Conservation (phyloP, 1,139 yeast species). For the Taphrina wiesneri region DNA sequence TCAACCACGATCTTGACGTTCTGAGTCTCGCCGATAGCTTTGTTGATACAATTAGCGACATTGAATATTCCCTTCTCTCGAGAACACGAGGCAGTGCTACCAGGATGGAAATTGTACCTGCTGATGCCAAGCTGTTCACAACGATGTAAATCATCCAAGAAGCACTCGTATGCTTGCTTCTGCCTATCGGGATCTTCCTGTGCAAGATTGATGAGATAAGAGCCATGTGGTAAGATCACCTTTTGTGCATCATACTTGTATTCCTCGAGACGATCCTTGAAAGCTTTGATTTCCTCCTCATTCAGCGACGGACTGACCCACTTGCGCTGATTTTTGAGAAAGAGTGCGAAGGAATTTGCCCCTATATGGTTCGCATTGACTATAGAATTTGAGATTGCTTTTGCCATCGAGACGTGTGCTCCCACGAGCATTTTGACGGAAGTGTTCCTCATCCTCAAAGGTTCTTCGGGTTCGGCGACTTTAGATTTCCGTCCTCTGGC, state of each 20-base stretch:
- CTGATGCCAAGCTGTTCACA: conserved; percentile 87
- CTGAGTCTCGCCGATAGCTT: conserved; percentile 68
- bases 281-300: conserved; percentile 64
- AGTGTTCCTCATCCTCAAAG: conserved; percentile 14
- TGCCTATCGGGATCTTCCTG: conserved; percentile 84
- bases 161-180: conserved; percentile 71
- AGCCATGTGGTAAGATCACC: conserved; percentile 86
- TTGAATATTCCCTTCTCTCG: conserved; percentile 63
- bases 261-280: conserved; percentile 61
- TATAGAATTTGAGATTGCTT: conserved; percentile 68
- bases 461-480: conserved; percentile 22
- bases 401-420: conserved; percentile 59
- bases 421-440: conserved; percentile 52
- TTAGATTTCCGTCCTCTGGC: conserved; percentile 7
- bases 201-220: conserved; percentile 87
- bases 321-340: conserved; percentile 83
- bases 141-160: conserved; percentile 79
- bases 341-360: conserved; percentile 80
- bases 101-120: conserved; percentile 90
- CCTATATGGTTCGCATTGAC: conserved; percentile 74
- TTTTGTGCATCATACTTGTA: conserved; percentile 69
- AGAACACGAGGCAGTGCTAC: conserved; percentile 77
- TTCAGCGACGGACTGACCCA: conserved; percentile 84
- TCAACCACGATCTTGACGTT: conserved; percentile 88
- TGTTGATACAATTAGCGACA: conserved; percentile 76